Percentiles rank a stretch among this genome's conserved stretches.
Conservation (phyloP, 2,329 filamentous ascomycete genomes). For the Blumeria graminis region DNA sequence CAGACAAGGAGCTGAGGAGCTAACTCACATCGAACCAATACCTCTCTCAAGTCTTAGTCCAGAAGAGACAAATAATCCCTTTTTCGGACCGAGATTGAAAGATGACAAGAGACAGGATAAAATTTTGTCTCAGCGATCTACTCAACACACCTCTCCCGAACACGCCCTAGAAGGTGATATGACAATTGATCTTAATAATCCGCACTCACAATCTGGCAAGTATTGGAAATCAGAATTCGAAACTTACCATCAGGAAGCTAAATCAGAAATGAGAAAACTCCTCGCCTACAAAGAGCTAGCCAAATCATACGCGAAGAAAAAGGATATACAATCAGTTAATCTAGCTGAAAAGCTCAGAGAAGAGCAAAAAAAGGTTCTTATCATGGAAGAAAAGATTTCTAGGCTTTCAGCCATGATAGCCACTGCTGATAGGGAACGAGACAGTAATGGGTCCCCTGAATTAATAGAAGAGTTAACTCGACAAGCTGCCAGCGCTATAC, state of each 20-base stretch:
- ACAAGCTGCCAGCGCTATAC: conserved; percentile 30
- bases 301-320: conserved; percentile 55
- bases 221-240: conserved; percentile 66
- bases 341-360: conserved; percentile 40
- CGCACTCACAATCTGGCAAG: conserved; percentile 48
- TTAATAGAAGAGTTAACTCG: conserved; percentile 29
- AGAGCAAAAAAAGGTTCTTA: conserved; percentile 38
- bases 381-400: conserved; percentile 37
- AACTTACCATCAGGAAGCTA: conserved; percentile 46
- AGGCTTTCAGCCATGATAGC: conserved; percentile 34
- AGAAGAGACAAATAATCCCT: neutral
- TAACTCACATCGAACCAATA: neutral
- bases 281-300: conserved; percentile 59
- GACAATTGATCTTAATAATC: conserved; percentile 48
- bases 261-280: conserved; percentile 51
- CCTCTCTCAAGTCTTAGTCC: neutral
- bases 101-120: neutral
- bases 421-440: conserved; percentile 16
- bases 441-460: conserved; percentile 22
- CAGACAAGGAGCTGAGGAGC: neutral
- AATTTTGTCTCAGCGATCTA: neutral
- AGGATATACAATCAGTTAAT: conserved; percentile 46
- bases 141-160: conserved; percentile 1
- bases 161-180: conserved; percentile 28
- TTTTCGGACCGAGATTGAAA: neutral